Base-by-base conservation (phyloP, 495 filamentous ascomycete species). In the Trichocladium antarcticum region DNA sequence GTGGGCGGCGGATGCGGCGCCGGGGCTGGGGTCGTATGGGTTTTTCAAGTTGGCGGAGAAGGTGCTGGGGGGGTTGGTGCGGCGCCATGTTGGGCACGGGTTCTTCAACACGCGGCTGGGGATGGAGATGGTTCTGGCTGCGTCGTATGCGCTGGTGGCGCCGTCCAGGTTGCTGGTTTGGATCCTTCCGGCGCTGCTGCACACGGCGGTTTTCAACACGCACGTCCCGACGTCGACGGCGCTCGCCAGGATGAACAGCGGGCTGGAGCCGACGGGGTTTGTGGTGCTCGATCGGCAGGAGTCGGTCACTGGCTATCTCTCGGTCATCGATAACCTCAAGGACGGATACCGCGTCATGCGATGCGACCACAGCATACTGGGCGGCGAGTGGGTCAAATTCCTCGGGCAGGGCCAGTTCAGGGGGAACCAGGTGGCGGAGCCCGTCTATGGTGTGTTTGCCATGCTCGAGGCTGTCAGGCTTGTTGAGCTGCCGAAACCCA, bases 401-500 rank as follows among this genome's bases (percentile, higher is more conserved):
- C 38, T 61, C 10, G 54, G 49, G 0, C 42, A 55, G 34, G 49
- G 47, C 0, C 54, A 37, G 28, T 60, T 71, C 64, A 45, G 60
- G 31, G 69, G 73, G 6, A 70, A 68, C 35, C 67, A 72, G 28
- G 70, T 83, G 16, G 77, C 78, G 19, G 92, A 98, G 61, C 86
- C 92, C 0, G 84, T 98, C 39, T 98, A 96, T 55, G 82, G 86
- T 0, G 80, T 97, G 14, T 98, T 98, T 64, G 78, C 82, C 16
- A 93, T 89, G 74, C 76, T 98, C 21, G 92, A 97, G 61, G 87
- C 90, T 4, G 85, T 96, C 7, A 75, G 92, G 24, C 72, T 98
- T 20, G 73, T 95, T 29, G 74, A 86, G 54, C 68, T 70, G 3
- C 71, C 76, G 4, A 56, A 70, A 49, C 64, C 74, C 16, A 68